Evolutionary conservation across 441 rosid species (phyloP), one percentile per base, ranked within the genome.

Genomic region (Iberis amara): DNA sequence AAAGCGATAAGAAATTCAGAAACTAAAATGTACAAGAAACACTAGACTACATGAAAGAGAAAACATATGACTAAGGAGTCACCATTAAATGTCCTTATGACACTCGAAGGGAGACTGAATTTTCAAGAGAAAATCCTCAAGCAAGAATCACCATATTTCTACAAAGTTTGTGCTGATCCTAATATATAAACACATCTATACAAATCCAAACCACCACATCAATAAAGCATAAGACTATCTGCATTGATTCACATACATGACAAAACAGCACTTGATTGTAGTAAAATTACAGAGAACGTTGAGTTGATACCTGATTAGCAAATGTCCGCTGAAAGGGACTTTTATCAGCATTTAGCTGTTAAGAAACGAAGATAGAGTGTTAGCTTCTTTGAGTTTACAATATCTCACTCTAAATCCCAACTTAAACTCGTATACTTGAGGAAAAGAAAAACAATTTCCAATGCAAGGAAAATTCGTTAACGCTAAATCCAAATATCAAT

Each of bases 311-410:
- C 97, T 89, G 97, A 70, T 76, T 82, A 64, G 83, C 95, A 80
- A 89, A 89, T 55, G 94, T 89, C 53, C 97, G 76, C 47, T 89
- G 97, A 63, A 86, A 89, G 30, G 95, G 97, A 62, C 95, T 89
- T 75, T 79, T 89, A 69, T 82, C 90, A 8, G 71, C 77, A 75
- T 86, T 89, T 53, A 89, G 77, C 97, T 89, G 95, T 70, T 60
- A 75, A 28, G 9, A 8, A 68, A 54, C 57, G n/a, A 44, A 59
- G 28, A 63, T n/a, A 28, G 3, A 41, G 56, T 47, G 48, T 62
- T 31, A 68, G 64, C 27, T 39, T 39, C 57, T 38, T 11, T 10
- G 3, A 50, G 7, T 13, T 13, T 11, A 54, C 40, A 24, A 53
- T 21, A 46, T 39, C 51, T n/a, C 41, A 44, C 12, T 55, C 36